A percentile compares a stretch with the other conserved stretches of the same genome.
These are phyloP conservation scores for Begonia masoniana DNA, from an alignment of 306 rosid genomes.

Conservation along the genomic window DNA sequence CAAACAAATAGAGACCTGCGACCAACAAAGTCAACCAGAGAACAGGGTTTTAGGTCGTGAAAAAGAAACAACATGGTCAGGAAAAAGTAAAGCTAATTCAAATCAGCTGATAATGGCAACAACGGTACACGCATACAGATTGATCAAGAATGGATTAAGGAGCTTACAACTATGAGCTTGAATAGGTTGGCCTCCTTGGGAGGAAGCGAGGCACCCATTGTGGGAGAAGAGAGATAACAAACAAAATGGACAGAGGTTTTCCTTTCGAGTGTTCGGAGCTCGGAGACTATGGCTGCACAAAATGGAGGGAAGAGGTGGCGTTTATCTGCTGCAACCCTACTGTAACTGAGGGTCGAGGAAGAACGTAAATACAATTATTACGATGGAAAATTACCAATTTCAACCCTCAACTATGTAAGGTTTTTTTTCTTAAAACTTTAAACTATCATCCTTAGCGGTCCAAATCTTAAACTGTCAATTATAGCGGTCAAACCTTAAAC, in stretches of 20 bases:
- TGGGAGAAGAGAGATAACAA: slow-evolving; percentile 2
- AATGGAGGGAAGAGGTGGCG: slow-evolving; percentile 26
- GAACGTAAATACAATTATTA: slow-evolving; percentile 1
- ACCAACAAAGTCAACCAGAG: not conserved
- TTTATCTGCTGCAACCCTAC: slow-evolving; percentile 69
- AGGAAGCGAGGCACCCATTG: slow-evolving; percentile 93
- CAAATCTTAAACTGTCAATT: too few relatives aligned
- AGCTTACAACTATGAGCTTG: slow-evolving; percentile 96
- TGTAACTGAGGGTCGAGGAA: slow-evolving; percentile 5
- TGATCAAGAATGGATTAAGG: slow-evolving; percentile 13
- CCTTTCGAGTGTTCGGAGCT: slow-evolving; percentile 4
- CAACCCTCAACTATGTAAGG: too few relatives aligned
- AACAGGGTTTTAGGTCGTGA: slow-evolving; percentile 33
- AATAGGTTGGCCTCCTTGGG: slow-evolving; percentile 91
- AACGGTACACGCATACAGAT: slow-evolving; percentile 2
- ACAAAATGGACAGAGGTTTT: not conserved
- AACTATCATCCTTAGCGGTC: too few relatives aligned
- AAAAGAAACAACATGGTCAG: slow-evolving; percentile 4
- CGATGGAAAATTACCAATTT: too few relatives aligned
- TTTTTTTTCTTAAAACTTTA: too few relatives aligned
- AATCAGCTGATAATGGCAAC: slow-evolving; percentile 15
- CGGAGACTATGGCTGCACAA: slow-evolving; percentile 9
- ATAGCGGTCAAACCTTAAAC: too few relatives aligned
- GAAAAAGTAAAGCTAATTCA: slow-evolving; percentile 5
- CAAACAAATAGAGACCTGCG: not conserved